Base-by-base conservation (phyloP, 2,329 filamentous ascomycete species). In the Exophiala bonariae region DNA sequence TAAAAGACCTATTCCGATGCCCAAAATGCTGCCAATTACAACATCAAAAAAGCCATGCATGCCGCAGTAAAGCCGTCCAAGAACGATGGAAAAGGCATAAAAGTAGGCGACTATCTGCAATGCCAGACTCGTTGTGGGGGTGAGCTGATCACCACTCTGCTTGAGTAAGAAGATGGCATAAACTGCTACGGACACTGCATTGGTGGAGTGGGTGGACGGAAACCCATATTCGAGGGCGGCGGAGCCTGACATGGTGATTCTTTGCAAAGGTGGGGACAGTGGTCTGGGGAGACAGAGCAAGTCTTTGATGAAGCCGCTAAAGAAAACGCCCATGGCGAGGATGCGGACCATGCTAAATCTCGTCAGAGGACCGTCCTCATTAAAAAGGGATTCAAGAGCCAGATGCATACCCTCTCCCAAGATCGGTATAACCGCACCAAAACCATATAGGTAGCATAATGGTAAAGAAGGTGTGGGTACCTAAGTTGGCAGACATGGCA, bases 391-490 rank as follows among this genome's bases (percentile, higher is more conserved):
- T 40, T 32, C 32, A 36, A 52, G 46, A 45, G 77, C 5, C 6
- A 7, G 32, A 34, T 6, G 6, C 85, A 60, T 83, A 95, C 89
- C 86, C 91, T 74, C 93, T 86, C 45, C 89, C 93, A 57, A 95
- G 80, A 54, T 80, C 83, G 34, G 86, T 84, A 69, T 91, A 87
- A 44, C 92, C 92, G 62, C 89, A 96, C 93, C 93, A 99, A 74
- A 97, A 97, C 59, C 96, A 80, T 56, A 97, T 89, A 4, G 93
- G 93, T 62, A 99, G 74, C 49, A 89, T 86, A 58, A 96, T 80
- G 91, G 97, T 97, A 76, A 96, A 99, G 74, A 96, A 97, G 1
- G 93, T 99, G 70, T 99, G 93, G 1, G 93, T 99, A 57, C 93
- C 89, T 45, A 97, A 80, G 68, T 97, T 99, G 55, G 93, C 93